Evolutionary conservation across 2,329 filamentous ascomycete genomes (phyloP), one percentile per base, ranked within the genome.

Genomic region (Gnomoniopsis smithogilvyi): DNA sequence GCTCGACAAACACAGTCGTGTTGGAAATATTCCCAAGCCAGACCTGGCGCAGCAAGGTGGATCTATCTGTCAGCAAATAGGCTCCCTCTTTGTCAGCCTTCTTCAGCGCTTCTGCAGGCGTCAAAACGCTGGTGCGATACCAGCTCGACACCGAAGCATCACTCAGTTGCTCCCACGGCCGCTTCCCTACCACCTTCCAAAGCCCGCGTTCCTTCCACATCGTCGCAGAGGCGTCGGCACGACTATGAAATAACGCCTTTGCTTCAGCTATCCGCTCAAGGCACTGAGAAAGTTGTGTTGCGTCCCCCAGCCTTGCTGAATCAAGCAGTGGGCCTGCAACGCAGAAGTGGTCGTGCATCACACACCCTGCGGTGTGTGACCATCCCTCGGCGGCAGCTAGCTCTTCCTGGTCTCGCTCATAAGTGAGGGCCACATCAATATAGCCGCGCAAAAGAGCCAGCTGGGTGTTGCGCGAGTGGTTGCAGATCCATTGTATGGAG

Each of bases 291-390:
- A 54, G 17, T 4, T 56, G 56, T 0, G 0, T 21, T 1, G 51
- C 52, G 22, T 24, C 19, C 11, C 49, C n/a, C 21, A 62, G 41
- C 11, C 41, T 48, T 4, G 43, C 56, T 33, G 59, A 56, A 7
- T 62, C 59, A 2, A 22, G 7, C 12, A 45, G 12, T 17, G 59
- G 59, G 19, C 59, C 59, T 26, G 56, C 59, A 19, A 62, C 26
- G 34, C 59, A 62, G 26, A 62, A 62, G 41, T 62, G 59, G 26
- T 62, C 59, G 49, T 62, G 59, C 34, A 62, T 58, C n/a, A 59
- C 52, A 4, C 55, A 58, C 12, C 59, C 59, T 14, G 30, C 48
- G 12, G 55, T 59, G 7, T 24, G n/a, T 24, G 59, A 58, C 59
- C 59, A 62, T 33, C 59, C 59, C 34, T 62, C 59, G 19, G 59